A percentile compares a stretch with the other conserved stretches of the same genome.
phyloP scores from a whole-genome alignment of 2,329 filamentous ascomycete genomes.

The Fusarium domesticum region DNA sequence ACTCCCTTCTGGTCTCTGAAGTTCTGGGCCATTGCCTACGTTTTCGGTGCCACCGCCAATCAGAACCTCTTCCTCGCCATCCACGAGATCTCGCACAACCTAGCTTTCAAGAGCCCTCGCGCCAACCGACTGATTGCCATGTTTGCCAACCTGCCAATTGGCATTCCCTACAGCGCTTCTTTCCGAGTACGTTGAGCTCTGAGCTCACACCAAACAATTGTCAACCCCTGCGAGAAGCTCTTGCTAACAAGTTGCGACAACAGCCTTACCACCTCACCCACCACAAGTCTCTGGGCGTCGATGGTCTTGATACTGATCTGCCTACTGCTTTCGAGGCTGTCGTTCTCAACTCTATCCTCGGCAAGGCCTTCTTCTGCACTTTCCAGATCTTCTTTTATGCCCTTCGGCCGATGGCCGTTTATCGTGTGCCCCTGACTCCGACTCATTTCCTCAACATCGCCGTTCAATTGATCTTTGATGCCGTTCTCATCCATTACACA shows the following conservation, averaged over 20 bases:
- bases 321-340: slow-evolving; percentile 88
- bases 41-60: slow-evolving; percentile 91
- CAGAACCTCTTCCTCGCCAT: slow-evolving; percentile 98
- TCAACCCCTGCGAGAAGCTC: not conserved
- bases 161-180: slow-evolving; percentile 90
- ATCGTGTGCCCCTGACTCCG: slow-evolving; percentile 80
- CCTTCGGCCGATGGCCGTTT: slow-evolving; percentile 90
- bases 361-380: slow-evolving; percentile 98
- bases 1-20: slow-evolving; percentile 77
- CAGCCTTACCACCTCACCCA: slow-evolving; percentile 96
- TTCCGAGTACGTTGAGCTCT: slow-evolving; percentile 66
- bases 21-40: slow-evolving; percentile 84
- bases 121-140: slow-evolving; percentile 87
- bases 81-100: slow-evolving; percentile 97
- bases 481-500: slow-evolving; percentile 57
- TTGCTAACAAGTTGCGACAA: slow-evolving; percentile 18
- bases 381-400: slow-evolving; percentile 99
- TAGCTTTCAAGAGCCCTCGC: slow-evolving; percentile 79
- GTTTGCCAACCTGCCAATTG: slow-evolving; percentile 93
- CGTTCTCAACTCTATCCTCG: slow-evolving; percentile 89
- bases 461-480: slow-evolving; percentile 76
- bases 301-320: slow-evolving; percentile 93
- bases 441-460: slow-evolving; percentile 81
- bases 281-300: slow-evolving; percentile 96
- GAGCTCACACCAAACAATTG: not conserved